Conservation (phyloP, 2,329 filamentous ascomycete species). For the Grosmannia serpens region DNA sequence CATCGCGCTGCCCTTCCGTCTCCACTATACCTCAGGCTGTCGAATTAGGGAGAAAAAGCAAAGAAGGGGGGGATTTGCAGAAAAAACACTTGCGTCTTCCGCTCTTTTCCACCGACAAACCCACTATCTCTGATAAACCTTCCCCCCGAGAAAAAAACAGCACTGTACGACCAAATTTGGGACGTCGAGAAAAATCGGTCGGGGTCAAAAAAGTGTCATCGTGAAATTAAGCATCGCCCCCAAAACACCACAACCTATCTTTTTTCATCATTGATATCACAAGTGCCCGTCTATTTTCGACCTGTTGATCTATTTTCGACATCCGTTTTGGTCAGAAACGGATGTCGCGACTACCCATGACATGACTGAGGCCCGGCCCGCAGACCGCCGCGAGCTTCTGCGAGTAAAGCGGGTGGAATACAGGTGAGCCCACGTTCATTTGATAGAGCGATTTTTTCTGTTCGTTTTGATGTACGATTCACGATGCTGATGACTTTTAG, state of each 20-base stretch:
- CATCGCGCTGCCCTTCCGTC: neutral
- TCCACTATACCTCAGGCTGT: slow-evolving; percentile 6
- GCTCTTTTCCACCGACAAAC: slow-evolving; percentile 5
- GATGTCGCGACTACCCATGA: slow-evolving; percentile 58
- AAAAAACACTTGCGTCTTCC: neutral
- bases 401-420: slow-evolving; percentile 52
- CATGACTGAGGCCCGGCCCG: slow-evolving; percentile 59
- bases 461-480: slow-evolving; percentile 33
- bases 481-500: slow-evolving; percentile 36
- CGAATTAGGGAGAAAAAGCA: slow-evolving; percentile 3
- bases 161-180: slow-evolving; percentile 7
- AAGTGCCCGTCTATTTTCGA: slow-evolving; percentile 20
- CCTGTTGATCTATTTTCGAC: slow-evolving; percentile 25
- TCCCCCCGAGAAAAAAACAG: slow-evolving; percentile 13
- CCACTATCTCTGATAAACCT: slow-evolving; percentile 12
- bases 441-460: slow-evolving; percentile 38
- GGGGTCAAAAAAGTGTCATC: slow-evolving; percentile 9
- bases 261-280: slow-evolving; percentile 24
- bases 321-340: slow-evolving; percentile 55
- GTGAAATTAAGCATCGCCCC: slow-evolving; percentile 18
- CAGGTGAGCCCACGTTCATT: slow-evolving; percentile 37
- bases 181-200: slow-evolving; percentile 14
- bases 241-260: slow-evolving; percentile 20
- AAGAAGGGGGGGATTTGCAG: neutral
- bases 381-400: slow-evolving; percentile 55